Evolutionary conservation across 768 basidiomycete species (phyloP).

Genomic region (Mycena crocata): DNA sequence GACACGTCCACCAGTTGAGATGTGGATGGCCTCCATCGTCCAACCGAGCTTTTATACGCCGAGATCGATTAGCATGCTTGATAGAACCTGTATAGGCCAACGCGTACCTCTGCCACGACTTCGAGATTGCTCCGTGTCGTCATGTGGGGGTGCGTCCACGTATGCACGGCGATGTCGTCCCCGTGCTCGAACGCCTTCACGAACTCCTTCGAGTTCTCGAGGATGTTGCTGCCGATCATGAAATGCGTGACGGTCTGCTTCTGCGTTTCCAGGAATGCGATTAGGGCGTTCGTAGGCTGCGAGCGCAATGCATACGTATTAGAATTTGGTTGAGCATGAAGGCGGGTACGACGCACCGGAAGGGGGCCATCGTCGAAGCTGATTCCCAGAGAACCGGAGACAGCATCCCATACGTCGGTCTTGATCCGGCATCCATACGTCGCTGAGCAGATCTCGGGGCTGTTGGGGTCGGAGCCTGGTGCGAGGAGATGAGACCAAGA

Average conservation of each 20-base stretch:
- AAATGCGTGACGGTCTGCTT: slow-evolving; percentile 84
- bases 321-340: background rate
- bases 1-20: slow-evolving; percentile 83
- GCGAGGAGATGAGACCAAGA: background rate
- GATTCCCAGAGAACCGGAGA: slow-evolving; percentile 70
- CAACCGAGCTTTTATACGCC: slow-evolving; percentile 68
- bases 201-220: slow-evolving; percentile 68
- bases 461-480: slow-evolving; percentile 45
- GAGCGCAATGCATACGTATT: background rate
- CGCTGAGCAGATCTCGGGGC: slow-evolving; percentile 77
- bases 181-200: slow-evolving; percentile 58
- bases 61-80: background rate
- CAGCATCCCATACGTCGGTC: slow-evolving; percentile 69
- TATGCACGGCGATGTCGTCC: slow-evolving; percentile 67
- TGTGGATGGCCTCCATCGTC: slow-evolving; percentile 82
- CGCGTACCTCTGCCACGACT: slow-evolving; percentile 69
- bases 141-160: slow-evolving; percentile 85
- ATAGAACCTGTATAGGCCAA: background rate
- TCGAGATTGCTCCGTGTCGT: slow-evolving; percentile 77
- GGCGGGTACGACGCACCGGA: slow-evolving; percentile 33
- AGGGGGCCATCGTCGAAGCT: slow-evolving; percentile 88
- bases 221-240: slow-evolving; percentile 86
- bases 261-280: slow-evolving; percentile 72
- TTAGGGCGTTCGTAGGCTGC: slow-evolving; percentile 60
- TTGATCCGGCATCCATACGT: slow-evolving; percentile 73